Base-by-base conservation (phyloP, 1,139 yeast species). In the Debaryomyces subglobosus region DNA sequence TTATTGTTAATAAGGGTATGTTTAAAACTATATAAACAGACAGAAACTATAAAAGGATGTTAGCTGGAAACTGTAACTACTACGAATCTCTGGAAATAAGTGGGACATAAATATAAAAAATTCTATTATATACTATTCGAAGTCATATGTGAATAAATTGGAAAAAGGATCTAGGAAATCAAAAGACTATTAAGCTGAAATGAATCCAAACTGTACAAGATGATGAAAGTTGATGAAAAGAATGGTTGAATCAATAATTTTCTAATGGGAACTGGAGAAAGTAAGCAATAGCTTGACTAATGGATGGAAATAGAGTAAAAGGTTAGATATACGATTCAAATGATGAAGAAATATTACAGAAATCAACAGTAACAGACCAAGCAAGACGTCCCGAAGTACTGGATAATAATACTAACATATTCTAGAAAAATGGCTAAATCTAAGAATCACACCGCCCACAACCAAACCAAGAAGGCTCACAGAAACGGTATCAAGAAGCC, bases 401-500 rank as follows among this genome's bases (percentile, higher is more conserved):
- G 38, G 10, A 35, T 20, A 18, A 13, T 35, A 27, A 29, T 40
- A 69, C 74, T 70, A 71, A 70, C 74, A 51, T 39, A 39, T 34
- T 46, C 32, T 61, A 65, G 74, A 57, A 64, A 74, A 77, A 91
- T 92, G 98, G 76, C 98, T 79, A 92, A 92, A 84, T 91, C 98
- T 67, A 94, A 94, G 97, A 94, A 94, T 84, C 99, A 94, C 79
- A 94, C 99, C 82, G 92, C 92, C 82, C 99, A 94, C 84, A 94
- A 94, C 96, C 98, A 94, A 81, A 89, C 89, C 91, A 88, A 81
- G 78, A 94, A 94, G 96, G 98, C 98, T 72, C 99, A 94, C 97
- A 92, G 86, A 78, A 94, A 94, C 89, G 99, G 99, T 82, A 94
- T 94, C 84, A 94, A 92, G 89, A 94, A 92, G 92, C 97, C 97